phyloP scores from a whole-genome alignment of 495 filamentous ascomycete species.

The Neurospora africana region DNA sequence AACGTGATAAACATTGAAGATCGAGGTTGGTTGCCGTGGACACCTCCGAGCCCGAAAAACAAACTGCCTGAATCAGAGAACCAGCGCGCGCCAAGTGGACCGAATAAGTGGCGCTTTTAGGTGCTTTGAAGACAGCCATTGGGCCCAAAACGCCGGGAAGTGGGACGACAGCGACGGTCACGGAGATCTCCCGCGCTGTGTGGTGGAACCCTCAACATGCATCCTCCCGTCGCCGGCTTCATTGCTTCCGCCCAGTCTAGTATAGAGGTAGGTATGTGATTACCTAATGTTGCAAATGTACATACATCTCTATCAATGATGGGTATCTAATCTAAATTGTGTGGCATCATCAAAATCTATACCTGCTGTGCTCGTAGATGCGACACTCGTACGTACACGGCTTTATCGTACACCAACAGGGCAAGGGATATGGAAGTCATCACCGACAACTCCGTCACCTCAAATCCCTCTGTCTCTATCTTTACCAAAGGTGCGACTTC shows the following conservation, averaged over 20 bases:
- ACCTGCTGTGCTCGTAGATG: not conserved
- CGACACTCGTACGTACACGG: not conserved
- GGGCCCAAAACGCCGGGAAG: not conserved
- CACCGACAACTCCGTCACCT: not conserved
- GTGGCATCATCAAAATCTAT: not conserved
- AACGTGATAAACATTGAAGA: not conserved
- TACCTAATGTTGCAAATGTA: not conserved
- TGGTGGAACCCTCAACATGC: not conserved
- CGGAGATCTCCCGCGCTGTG: not conserved
- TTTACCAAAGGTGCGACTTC: slow-evolving; percentile 14
- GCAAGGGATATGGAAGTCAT: not conserved
- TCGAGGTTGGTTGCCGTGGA: not conserved
- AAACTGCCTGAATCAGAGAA: not conserved
- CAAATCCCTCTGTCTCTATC: not conserved
- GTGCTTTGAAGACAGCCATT: not conserved
- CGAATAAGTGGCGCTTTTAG: not conserved
- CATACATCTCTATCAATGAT: not conserved
- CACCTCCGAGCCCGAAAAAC: not conserved
- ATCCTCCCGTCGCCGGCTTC: not conserved
- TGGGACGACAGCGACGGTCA: not conserved
- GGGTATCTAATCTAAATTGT: not conserved
- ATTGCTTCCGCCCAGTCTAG: not conserved
- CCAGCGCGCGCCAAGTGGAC: not conserved
- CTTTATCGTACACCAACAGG: not conserved
- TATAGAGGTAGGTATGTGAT: not conserved